A percentile compares a stretch with the other conserved stretches of the same genome.
phyloP scores from a whole-genome alignment of 441 rosid species.

The Croton laevigatus region DNA sequence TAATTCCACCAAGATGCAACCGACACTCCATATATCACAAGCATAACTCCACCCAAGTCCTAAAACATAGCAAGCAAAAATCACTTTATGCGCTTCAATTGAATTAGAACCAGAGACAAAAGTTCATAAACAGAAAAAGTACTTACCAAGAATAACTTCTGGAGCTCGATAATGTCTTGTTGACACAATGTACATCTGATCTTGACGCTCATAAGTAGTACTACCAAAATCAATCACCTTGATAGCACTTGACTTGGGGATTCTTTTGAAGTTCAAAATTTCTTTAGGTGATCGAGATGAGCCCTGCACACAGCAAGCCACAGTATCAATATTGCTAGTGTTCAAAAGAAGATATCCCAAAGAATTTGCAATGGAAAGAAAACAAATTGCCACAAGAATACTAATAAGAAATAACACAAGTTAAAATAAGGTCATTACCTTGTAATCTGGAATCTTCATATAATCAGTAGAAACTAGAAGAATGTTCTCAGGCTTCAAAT shows the following conservation, averaged over 20 bases:
- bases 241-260: constrained; percentile 77
- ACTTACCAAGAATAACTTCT: constrained; percentile 78
- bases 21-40: constrained; percentile 86
- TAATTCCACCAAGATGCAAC: constrained; percentile 74
- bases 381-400: too few species aligned
- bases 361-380: not conserved
- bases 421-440: constrained; percentile 34
- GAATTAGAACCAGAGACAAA: not conserved
- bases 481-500: constrained; percentile 82
- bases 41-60: constrained; percentile 93
- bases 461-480: constrained; percentile 70
- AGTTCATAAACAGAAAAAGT: not conserved
- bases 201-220: constrained; percentile 72
- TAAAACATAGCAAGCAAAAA: constrained; percentile 15
- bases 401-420: not conserved
- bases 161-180: constrained; percentile 91
- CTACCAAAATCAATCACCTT: constrained; percentile 91
- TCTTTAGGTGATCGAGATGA: constrained; percentile 49
- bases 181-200: constrained; percentile 72
- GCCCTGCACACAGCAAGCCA: constrained; percentile 31
- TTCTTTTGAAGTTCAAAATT: constrained; percentile 49
- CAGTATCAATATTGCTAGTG: not conserved
- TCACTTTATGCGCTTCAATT: not conserved
- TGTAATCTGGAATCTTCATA: constrained; percentile 71
- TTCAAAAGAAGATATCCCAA: not conserved